Evolutionary conservation across 2,329 filamentous ascomycete genomes (phyloP).

Genomic region (Fonsecaea nubica): DNA sequence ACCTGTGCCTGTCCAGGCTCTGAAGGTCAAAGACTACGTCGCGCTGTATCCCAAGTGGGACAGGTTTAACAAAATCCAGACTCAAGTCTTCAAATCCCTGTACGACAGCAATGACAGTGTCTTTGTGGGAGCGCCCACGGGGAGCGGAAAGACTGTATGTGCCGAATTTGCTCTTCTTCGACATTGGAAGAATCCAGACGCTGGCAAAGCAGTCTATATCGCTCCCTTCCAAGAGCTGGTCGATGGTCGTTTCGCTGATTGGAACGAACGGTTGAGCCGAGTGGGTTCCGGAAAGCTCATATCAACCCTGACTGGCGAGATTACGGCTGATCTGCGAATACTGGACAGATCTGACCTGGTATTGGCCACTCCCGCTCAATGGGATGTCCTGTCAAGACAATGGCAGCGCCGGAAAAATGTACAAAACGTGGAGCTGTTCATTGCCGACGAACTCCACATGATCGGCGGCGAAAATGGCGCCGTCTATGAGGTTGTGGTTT

Average conservation of each 20-base stretch:
- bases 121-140: constrained; percentile 88
- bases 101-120: constrained; percentile 93
- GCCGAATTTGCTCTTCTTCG: constrained; percentile 91
- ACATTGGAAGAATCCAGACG: constrained; percentile 77
- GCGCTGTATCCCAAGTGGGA: constrained; percentile 82
- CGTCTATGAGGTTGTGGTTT: constrained; percentile 95
- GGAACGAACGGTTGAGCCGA: constrained; percentile 76
- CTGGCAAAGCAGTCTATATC: constrained; percentile 87
- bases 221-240: constrained; percentile 94
- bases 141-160: constrained; percentile 95
- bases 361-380: constrained; percentile 89
- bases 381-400: constrained; percentile 93
- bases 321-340: constrained; percentile 84
- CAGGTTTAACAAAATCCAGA: constrained; percentile 96
- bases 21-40: constrained; percentile 85
- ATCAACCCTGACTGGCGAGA: constrained; percentile 92
- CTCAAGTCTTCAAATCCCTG: constrained; percentile 92
- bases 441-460: constrained; percentile 94
- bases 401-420: constrained; percentile 98
- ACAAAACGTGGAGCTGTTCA: constrained; percentile 85
- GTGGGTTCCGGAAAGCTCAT: constrained; percentile 85
- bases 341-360: constrained; percentile 87
- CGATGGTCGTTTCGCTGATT: constrained; percentile 80
- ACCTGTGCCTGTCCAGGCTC: constrained; percentile 82
- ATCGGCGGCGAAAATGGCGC: constrained; percentile 85